Conservation (phyloP, 2,329 filamentous ascomycete genomes). For the Neopestalotiopsis sp. region DNA sequence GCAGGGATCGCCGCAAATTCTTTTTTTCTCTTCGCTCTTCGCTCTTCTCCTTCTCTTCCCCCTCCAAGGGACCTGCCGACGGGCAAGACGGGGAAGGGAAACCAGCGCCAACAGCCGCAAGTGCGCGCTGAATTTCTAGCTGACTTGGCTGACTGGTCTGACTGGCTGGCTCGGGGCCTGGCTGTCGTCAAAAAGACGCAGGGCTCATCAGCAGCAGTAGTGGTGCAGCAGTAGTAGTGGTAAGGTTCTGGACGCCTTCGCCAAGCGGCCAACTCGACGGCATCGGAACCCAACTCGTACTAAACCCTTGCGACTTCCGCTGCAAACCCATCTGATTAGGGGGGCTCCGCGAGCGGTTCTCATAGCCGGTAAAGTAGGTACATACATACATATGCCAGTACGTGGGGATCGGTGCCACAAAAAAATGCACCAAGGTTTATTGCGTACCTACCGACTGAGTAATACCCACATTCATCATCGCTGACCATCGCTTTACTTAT, state of each 20-base stretch:
- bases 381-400: too few relatives aligned
- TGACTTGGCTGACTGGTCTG: background rate
- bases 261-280: background rate
- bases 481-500: slow-evolving; percentile 13
- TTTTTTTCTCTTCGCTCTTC: background rate
- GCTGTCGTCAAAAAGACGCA: background rate
- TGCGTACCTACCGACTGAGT: background rate
- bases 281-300: slow-evolving; percentile 1
- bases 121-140: background rate
- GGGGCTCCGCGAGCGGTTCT: background rate
- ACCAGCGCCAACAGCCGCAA: background rate
- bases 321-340: slow-evolving; percentile 17
- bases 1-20: slow-evolving; percentile 1
- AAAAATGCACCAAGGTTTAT: slow-evolving; percentile 5
- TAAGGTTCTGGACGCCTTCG: background rate
- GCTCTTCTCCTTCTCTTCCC: background rate
- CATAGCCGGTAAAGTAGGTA: background rate
- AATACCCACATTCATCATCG: slow-evolving; percentile 18
- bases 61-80: slow-evolving; percentile 4
- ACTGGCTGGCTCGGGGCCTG: background rate
- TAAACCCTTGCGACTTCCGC: slow-evolving; percentile 7
- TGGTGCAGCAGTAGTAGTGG: too few relatives aligned
- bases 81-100: background rate
- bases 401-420: background rate
- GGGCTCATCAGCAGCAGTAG: background rate